Conservation (phyloP, 257 asterid species). For the Eustoma russellianum region DNA sequence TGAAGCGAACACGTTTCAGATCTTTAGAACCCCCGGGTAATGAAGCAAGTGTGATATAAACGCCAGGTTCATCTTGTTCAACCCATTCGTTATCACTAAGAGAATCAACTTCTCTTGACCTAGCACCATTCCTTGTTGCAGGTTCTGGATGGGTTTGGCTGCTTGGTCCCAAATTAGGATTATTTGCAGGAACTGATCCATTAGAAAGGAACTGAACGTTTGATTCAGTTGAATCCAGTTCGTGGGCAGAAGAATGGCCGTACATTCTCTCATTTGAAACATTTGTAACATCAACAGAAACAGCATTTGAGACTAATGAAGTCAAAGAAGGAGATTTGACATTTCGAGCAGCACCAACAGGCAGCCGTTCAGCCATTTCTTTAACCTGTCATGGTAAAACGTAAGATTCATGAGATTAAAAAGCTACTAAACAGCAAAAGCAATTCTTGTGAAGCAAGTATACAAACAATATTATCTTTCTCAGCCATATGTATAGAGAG, state of each 20-base stretch:
- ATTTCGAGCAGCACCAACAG: slow-evolving; percentile 84
- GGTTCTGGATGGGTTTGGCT: slow-evolving; percentile 38
- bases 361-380: slow-evolving; percentile 97
- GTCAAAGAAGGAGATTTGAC: slow-evolving; percentile 58
- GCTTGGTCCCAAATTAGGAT: slow-evolving; percentile 41
- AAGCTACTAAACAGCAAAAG: background rate
- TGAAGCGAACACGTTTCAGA: slow-evolving; percentile 96
- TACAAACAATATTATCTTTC: background rate
- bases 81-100: slow-evolving; percentile 88
- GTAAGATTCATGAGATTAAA: slow-evolving; percentile 15
- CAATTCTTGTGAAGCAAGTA: background rate
- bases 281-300: slow-evolving; percentile 38
- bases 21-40: slow-evolving; percentile 88
- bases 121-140: slow-evolving; percentile 43
- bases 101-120: slow-evolving; percentile 59
- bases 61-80: slow-evolving; percentile 97
- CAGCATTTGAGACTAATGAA: slow-evolving; percentile 33
- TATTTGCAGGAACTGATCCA: slow-evolving; percentile 46
- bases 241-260: slow-evolving; percentile 46
- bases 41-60: slow-evolving; percentile 88
- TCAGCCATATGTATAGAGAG: too few species aligned
- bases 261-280: slow-evolving; percentile 38
- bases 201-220: slow-evolving; percentile 39
- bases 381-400: slow-evolving; percentile 43
- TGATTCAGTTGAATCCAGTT: slow-evolving; percentile 51